phyloP scores from a whole-genome alignment of 371 early-diverging fungal species.

The Mucor mucedo region DNA sequence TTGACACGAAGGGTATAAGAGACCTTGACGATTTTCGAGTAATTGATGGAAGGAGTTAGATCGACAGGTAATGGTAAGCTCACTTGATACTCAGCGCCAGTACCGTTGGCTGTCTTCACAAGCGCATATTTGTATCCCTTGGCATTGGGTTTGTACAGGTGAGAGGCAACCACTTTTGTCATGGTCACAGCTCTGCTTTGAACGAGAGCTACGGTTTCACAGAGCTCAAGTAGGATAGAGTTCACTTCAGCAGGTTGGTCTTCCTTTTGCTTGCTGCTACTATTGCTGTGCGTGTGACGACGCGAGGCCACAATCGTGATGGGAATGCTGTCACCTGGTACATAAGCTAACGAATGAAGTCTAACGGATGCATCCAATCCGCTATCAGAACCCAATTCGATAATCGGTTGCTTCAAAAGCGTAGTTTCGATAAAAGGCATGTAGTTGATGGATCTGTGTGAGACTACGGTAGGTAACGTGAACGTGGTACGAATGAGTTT shows the following conservation, averaged over 20 bases:
- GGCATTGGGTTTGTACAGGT: constrained; percentile 11
- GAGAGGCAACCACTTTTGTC: constrained; percentile 22
- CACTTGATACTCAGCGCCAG: constrained; percentile 25
- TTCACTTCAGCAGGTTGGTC: constrained; percentile 29
- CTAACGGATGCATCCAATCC: constrained; percentile 13
- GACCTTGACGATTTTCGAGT: constrained; percentile 29
- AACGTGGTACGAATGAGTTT: constrained; percentile 23
- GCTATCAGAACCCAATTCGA: constrained; percentile 12
- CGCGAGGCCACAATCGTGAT: constrained; percentile 26
- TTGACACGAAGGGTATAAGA: constrained; percentile 29
- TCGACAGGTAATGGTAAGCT: constrained; percentile 27
- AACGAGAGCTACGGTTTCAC: constrained; percentile 17
- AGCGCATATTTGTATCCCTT: constrained; percentile 21
- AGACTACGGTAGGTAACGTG: constrained; percentile 14
- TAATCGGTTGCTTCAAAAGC: constrained; percentile 32
- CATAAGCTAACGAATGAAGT: constrained; percentile 33
- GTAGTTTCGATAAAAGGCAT: constrained; percentile 47
- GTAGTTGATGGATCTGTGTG: constrained; percentile 26
- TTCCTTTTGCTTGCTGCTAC: neutral
- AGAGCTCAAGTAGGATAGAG: constrained; percentile 23
- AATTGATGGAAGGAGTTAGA: constrained; percentile 36
- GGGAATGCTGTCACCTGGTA: constrained; percentile 41
- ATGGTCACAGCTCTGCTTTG: constrained; percentile 20
- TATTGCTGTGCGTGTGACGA: neutral
- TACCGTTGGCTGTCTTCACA: constrained; percentile 14